Evolutionary conservation across 2,329 filamentous ascomycete species (phyloP), one percentile per base, ranked within the genome.

Genomic region (Ceratocystis cacaofunesta): DNA sequence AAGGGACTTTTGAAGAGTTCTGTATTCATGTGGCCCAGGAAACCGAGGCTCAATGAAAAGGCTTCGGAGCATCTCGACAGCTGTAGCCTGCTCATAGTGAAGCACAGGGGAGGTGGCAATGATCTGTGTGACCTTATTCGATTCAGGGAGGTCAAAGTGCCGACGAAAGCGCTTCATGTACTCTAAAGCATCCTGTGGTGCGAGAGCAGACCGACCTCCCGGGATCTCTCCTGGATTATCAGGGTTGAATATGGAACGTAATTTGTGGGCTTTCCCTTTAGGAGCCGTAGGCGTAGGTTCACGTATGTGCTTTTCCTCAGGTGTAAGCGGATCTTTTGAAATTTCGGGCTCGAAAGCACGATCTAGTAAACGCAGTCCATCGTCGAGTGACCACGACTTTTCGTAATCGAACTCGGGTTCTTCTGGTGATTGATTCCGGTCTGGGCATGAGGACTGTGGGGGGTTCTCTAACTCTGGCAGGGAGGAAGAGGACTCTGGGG

Each of bases 131-230:
- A 65, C 32, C 6, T 22, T 25, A 22, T 67, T 67, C 10, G 62
- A 44, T 15, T 41, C 17, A 15, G 41, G 61, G 5, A 17, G 32
- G 1, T 36, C 50, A 12, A 19, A 50, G 12, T 61, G 25, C 2
- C 66, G 63, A 19, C 63, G 58, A 41, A 65, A 63, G 10, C 28
- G 50, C 25, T 65, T 65, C 48, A 67, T 67, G 50, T 67, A 67
- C 19, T 67, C 58, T n/a, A 67, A 19, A 25, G 63, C 10, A 43
- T 67, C 43, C 3, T 30, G 15, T 17, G 41, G 52, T 28, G 55
- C 19, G 5, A 64, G 22, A 41, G 41, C 17, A 15, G 22, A 43
- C 15, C 19, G 10, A 8, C 12, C 19, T 6, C 17, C 17, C 25
- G 62, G 15, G 10, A 52, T 50, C 10, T 6, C 28, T 41, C 32